Evolutionary conservation across 371 early-diverging fungal species (phyloP).

Genomic region (Mortierella sp.): DNA sequence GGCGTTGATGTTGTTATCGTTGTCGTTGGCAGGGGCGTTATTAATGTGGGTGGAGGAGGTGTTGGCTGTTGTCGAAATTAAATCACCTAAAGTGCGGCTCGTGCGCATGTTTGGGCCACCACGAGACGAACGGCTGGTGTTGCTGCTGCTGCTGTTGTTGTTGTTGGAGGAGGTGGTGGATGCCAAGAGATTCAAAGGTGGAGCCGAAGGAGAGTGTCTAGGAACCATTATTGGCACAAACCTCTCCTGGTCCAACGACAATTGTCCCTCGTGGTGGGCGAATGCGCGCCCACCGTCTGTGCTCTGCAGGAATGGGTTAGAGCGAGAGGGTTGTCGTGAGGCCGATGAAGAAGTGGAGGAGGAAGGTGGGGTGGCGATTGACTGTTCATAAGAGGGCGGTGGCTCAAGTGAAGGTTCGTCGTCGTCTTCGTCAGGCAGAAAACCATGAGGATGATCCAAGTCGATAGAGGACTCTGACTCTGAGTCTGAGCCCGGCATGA

Average conservation of each 20-base stretch:
- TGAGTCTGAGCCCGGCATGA: background rate
- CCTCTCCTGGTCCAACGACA: background rate
- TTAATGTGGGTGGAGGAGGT: background rate
- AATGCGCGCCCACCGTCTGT: background rate
- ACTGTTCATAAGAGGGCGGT: conserved; percentile 40
- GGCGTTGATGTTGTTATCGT: background rate
- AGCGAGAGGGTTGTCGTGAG: background rate
- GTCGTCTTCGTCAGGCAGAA: background rate
- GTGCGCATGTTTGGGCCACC: background rate
- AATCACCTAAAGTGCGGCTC: conserved; percentile 8
- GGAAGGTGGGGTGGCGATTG: conserved; percentile 1
- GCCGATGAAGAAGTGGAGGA: background rate
- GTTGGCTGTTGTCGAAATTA: conserved; percentile 6
- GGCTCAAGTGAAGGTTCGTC: conserved; percentile 15
- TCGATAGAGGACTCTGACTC: background rate
- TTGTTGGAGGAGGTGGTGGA: conserved; percentile 10
- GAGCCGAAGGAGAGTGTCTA: conserved; percentile 29
- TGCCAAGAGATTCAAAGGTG: conserved; percentile 24
- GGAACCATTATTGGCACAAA: conserved; percentile 13
- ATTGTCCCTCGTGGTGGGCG: background rate
- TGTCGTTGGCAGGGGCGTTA: background rate
- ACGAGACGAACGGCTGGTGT: background rate
- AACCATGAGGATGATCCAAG: background rate
- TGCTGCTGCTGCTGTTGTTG: background rate
- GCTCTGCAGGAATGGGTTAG: conserved; percentile 16